Evolutionary conservation across 2,329 filamentous ascomycete genomes (phyloP), one percentile per base, ranked within the genome.

Genomic region (Orbilia brochopaga): DNA sequence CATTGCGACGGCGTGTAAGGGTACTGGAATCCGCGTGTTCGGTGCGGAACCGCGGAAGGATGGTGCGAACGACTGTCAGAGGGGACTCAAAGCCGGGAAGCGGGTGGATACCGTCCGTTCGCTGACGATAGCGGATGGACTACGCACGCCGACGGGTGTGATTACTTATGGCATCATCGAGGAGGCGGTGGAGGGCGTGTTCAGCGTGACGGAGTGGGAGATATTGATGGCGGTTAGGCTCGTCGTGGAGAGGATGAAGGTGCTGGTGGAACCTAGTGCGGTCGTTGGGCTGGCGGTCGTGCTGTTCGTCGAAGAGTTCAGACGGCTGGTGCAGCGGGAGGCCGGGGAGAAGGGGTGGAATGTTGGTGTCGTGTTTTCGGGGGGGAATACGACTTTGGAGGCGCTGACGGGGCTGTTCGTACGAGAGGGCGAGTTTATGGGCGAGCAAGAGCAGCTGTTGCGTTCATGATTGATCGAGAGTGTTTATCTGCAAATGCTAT

Each of bases 241-340:
- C 73, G 88, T 96, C 35, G 81, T 92, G 73, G 93, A 97, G 84
- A 82, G 92, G 66, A 87, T 94, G 83, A 97, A 97, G 85, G 81
- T 96, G 52, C 87, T 97, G 21, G 87, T 97, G 11, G 93, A 97
- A 83, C 93, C 93, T 21, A 92, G 89, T 79, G 86, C 90, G 0
- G 91, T 88, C 1, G 92, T 97, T n/a, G 86, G 87, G 0, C 79
- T 97, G 69, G 94, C 93, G 0, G 90, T 90, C 6, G 88, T 87
- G 58, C 81, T 97, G 75, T 97, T 86, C 75, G 89, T 96, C 78
- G 90, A 95, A 80, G 90, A 92, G 2, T 97, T 97, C 74, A 82
- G 91, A 66, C 78, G 77, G 11, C 79, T 88, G 79, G 89, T 92
- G 46, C 61, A 69, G 32, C 30, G 15, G 8, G 87, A 91, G 81